These are phyloP conservation scores for Cardamine chenopodiifolia DNA, from an alignment of 345 rosid genomes.

Conservation along the genomic window DNA sequence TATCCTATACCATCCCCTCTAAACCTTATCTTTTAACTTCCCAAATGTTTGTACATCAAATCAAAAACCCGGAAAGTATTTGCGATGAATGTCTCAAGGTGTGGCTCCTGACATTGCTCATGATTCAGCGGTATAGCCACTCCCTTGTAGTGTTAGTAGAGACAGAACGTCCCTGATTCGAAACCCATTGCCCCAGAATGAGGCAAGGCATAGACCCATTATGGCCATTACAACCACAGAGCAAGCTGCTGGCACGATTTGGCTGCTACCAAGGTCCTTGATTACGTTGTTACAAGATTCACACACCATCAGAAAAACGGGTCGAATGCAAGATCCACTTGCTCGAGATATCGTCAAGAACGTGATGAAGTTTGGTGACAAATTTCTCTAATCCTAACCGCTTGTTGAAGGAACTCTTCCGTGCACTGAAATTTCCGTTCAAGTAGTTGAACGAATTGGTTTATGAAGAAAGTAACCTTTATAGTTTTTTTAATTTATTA, in stretches of 20 bases:
- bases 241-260: slow-evolving; percentile 94
- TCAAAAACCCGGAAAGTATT: slow-evolving; percentile 12
- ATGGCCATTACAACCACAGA: slow-evolving; percentile 97
- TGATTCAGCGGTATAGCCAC: slow-evolving; percentile 46
- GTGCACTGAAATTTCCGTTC: too few species aligned
- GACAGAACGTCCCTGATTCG: slow-evolving; percentile 64
- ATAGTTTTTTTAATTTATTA: too few species aligned
- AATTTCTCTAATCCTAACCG: too few species aligned
- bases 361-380: too few species aligned
- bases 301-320: too few species aligned
- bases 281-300: too few species aligned
- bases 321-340: too few species aligned
- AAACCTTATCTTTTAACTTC: slow-evolving; percentile 20
- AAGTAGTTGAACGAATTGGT: too few species aligned
- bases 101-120: slow-evolving; percentile 22
- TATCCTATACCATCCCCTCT: slow-evolving; percentile 43
- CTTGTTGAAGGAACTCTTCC: too few species aligned
- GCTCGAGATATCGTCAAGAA: too few species aligned
- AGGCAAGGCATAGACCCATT: slow-evolving; percentile 93
- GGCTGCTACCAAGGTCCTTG: slow-evolving; percentile 83
- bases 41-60: slow-evolving; percentile 22
- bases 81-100: slow-evolving; percentile 5
- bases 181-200: slow-evolving; percentile 82
- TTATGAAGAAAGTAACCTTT: too few species aligned
- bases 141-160: slow-evolving; percentile 40